Base-by-base conservation (phyloP, 2,329 filamentous ascomycete species). In the Zasmidium citrigriseum region DNA sequence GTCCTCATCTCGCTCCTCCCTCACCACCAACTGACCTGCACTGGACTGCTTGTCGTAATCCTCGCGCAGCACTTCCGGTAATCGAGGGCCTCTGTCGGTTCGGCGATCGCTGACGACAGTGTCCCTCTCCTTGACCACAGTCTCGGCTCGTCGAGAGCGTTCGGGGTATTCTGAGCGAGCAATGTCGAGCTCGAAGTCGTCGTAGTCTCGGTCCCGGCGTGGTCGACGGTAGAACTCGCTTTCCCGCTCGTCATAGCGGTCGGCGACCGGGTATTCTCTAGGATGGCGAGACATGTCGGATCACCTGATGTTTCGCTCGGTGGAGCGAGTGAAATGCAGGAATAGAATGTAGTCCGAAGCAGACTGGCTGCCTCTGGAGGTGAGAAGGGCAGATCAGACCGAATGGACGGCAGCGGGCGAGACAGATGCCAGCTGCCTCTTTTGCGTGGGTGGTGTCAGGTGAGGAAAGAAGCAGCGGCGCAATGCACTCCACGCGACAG, bases 101-200 rank as follows among this genome's bases (percentile, higher is more conserved):
- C 64, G 71, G 21, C 71, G 69, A 41, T 70, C 67, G 54, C 63
- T 66, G 18, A 72, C 59, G 21, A 72, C 69, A 4, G 70, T 69
- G 38, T 70, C 70, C 48, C 70, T 63, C 67, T 70, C 69, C 58
- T 69, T 68, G 55, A 71, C 64, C 18, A 65, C 24, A 11, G 68
- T 66, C 56, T 68, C 67, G 1, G 54, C 60, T 23, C 62, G 62
- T 34, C 67, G 64, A 46, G 66, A 53, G 4, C 58, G 64, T 41
- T 67, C 67, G 44, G 61, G 64, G 49, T 67, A 64, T 55, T 67
- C 66, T 14, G 64, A 63, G 44, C 69, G 69, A 54, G 66, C 63
- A 55, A 81, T 73, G 63, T 83, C 81, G 46, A 80, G 60, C 57
- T 83, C 80, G 46, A 81, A 71, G 25, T 82, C 80, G 18, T 81